Evolutionary conservation across 306 rosid genomes (phyloP).

Genomic region (Cucumis cinereus): DNA sequence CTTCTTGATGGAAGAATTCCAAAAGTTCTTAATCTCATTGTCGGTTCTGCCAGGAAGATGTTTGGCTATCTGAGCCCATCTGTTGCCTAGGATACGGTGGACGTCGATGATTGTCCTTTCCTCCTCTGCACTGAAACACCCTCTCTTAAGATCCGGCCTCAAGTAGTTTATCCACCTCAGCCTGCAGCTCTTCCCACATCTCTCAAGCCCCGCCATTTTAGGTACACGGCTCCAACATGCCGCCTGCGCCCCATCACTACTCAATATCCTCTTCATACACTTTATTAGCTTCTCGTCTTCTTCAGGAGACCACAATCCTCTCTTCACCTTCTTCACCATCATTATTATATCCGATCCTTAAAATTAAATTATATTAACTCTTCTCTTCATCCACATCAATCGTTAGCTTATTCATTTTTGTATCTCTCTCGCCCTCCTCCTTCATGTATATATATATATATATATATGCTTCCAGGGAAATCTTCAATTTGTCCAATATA

Average conservation of each 20-base stretch:
- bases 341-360: no score
- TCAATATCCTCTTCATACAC: slow-evolving; percentile 15
- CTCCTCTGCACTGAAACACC: slow-evolving; percentile 61
- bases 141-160: slow-evolving; percentile 78
- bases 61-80: slow-evolving; percentile 95
- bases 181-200: slow-evolving; percentile 92
- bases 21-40: slow-evolving; percentile 83
- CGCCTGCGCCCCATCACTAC: not conserved
- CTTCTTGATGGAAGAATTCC: slow-evolving; percentile 85
- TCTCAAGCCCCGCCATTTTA: slow-evolving; percentile 59
- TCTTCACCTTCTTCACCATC: slow-evolving; percentile 37
- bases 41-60: slow-evolving; percentile 90
- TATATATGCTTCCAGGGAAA: no score
- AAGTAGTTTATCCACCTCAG: slow-evolving; percentile 78
- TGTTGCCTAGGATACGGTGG: slow-evolving; percentile 79
- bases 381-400: no score
- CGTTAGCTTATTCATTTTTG: no score
- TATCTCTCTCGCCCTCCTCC: no score
- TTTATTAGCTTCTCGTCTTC: slow-evolving; percentile 70
- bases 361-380: no score
- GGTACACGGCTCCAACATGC: slow-evolving; percentile 81
- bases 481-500: no score
- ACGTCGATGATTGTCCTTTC: slow-evolving; percentile 63
- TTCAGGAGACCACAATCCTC: slow-evolving; percentile 92
- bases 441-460: no score